These are phyloP conservation scores for Penicillium sp. DNA, from an alignment of 2,329 filamentous ascomycete genomes.

Conservation along the genomic window DNA sequence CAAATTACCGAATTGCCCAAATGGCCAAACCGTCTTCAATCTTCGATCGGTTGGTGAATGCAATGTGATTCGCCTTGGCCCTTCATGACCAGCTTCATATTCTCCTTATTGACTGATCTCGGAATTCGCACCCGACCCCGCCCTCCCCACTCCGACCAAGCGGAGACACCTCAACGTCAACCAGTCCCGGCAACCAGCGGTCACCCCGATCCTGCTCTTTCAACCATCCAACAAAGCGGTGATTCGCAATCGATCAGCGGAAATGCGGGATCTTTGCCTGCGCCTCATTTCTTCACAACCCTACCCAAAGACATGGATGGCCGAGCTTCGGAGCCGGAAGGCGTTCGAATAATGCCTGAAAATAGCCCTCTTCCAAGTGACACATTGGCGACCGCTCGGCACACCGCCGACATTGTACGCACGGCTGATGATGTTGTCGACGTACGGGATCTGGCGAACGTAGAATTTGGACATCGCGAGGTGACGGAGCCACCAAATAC, in stretches of 20 bases:
- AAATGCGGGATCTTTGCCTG: slow-evolving; percentile 24
- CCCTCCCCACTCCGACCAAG: slow-evolving; percentile 22
- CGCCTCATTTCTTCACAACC: slow-evolving; percentile 19
- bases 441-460: background rate
- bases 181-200: slow-evolving; percentile 16
- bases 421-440: background rate
- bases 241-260: slow-evolving; percentile 9
- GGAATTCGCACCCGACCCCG: slow-evolving; percentile 41
- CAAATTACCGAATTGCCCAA: background rate
- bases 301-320: slow-evolving; percentile 26
- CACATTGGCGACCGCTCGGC: background rate
- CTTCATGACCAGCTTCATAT: slow-evolving; percentile 47
- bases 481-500: background rate
- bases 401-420: background rate
- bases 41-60: slow-evolving; percentile 1
- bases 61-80: slow-evolving; percentile 21
- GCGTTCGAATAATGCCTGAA: slow-evolving; percentile 9
- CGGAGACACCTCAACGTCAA: slow-evolving; percentile 22
- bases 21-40: background rate
- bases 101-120: slow-evolving; percentile 44
- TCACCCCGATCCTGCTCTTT: slow-evolving; percentile 11
- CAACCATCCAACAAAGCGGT: slow-evolving; percentile 11
- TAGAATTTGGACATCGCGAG: slow-evolving; percentile 1
- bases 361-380: background rate
- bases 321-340: slow-evolving; percentile 15